phyloP scores from a whole-genome alignment of 352 stramenopile species.

The Detonula confervacea region DNA sequence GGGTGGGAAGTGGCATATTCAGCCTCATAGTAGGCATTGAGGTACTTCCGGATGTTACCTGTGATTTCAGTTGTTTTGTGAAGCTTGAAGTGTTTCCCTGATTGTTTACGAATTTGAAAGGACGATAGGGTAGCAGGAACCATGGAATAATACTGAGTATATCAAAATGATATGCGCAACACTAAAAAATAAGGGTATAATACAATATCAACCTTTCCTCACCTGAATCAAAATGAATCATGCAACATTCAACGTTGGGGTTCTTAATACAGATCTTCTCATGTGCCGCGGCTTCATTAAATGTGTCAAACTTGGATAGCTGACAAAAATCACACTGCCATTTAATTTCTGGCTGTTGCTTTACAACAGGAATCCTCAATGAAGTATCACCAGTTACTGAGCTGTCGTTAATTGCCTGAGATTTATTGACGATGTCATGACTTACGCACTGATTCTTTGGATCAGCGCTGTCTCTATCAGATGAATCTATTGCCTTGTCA shows the following conservation, averaged over 20 bases:
- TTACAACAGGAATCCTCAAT: too few relatives aligned
- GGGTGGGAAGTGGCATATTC: slow-evolving; percentile 38
- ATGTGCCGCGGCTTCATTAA: slow-evolving; percentile 27
- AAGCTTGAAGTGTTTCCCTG: slow-evolving; percentile 57
- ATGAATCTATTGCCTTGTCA: background rate
- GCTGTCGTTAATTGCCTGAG: background rate
- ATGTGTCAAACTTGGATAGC: background rate
- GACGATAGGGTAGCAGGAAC: too few relatives aligned
- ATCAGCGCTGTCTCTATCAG: background rate
- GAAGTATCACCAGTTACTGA: background rate
- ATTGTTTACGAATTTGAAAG: too few relatives aligned
- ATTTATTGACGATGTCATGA: background rate
- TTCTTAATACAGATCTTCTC: slow-evolving; percentile 48
- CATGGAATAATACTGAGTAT: too few relatives aligned
- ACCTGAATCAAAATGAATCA: slow-evolving; percentile 60
- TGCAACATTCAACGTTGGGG: slow-evolving; percentile 36
- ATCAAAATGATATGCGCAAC: too few relatives aligned
- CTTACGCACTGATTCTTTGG: background rate
- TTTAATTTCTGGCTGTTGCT: too few relatives aligned
- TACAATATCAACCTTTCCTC: too few relatives aligned
- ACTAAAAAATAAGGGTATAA: too few relatives aligned
- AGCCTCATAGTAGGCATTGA: slow-evolving; percentile 46
- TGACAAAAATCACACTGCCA: slow-evolving; percentile 48
- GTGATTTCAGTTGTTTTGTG: slow-evolving; percentile 42
- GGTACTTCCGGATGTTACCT: slow-evolving; percentile 52